phyloP scores from a whole-genome alignment of 495 filamentous ascomycete species.

The Neurospora tetrasperma region DNA sequence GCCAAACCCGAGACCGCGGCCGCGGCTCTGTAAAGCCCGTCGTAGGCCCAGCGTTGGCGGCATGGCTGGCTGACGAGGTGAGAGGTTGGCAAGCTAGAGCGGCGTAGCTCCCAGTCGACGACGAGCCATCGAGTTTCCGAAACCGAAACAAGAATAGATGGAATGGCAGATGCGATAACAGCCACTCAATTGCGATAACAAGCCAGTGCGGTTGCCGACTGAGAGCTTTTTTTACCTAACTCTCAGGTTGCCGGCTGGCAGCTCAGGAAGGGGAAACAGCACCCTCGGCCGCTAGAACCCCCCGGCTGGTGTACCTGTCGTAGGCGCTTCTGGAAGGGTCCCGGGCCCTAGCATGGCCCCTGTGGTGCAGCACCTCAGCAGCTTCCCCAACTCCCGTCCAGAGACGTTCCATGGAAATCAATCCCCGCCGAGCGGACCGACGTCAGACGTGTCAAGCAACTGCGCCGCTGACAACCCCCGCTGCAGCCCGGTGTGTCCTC shows the following conservation, averaged over 20 bases:
- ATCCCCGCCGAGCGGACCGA: background rate
- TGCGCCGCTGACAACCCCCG: background rate
- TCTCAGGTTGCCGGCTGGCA: background rate
- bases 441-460: background rate
- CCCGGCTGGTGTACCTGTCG: background rate
- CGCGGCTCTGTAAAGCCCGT: constrained; percentile 12
- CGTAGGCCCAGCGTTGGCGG: constrained; percentile 24
- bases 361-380: background rate
- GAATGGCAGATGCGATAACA: background rate
- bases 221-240: too few species aligned
- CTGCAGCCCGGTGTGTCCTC: background rate
- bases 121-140: background rate
- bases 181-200: background rate
- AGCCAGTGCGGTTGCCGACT: background rate
- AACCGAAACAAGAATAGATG: background rate
- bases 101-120: background rate
- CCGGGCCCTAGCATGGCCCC: background rate
- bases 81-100: background rate
- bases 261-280: background rate
- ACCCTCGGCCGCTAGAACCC: background rate
- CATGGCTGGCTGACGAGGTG: constrained; percentile 15
- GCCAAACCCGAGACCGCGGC: background rate
- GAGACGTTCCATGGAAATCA: too few species aligned
- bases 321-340: background rate
- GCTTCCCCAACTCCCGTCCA: too few species aligned